Evolutionary conservation across 768 basidiomycete genomes (phyloP).

Genomic region (Sarcomyxa edulis): DNA sequence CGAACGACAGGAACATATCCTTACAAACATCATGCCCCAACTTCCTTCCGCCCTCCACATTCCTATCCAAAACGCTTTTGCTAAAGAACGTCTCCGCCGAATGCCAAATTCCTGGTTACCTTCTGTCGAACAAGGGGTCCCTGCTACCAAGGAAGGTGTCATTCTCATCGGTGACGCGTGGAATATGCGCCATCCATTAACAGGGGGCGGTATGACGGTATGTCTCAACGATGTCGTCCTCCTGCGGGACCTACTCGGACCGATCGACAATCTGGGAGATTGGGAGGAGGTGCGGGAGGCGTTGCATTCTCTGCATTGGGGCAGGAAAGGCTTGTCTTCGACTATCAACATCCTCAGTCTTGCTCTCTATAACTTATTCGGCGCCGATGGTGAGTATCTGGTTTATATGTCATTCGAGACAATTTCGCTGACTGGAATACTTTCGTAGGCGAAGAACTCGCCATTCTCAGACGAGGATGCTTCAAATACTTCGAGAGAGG

Average conservation of each 20-base stretch:
- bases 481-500: conserved; percentile 97
- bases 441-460: conserved; percentile 50
- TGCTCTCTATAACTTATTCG: conserved; percentile 91
- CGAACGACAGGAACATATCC: conserved; percentile 54
- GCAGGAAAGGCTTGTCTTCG: conserved; percentile 73
- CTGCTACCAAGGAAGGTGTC: conserved; percentile 56
- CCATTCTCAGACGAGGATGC: conserved; percentile 73
- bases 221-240: conserved; percentile 83
- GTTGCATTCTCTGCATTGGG: conserved; percentile 80
- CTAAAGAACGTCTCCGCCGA: conserved; percentile 73
- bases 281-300: conserved; percentile 46
- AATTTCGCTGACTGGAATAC: neutral
- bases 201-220: conserved; percentile 98
- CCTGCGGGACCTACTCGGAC: conserved; percentile 55
- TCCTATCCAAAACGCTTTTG: conserved; percentile 63
- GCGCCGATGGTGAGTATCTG: conserved; percentile 73
- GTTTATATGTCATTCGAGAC: neutral
- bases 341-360: conserved; percentile 92
- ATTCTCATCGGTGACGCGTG: conserved; percentile 92
- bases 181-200: conserved; percentile 99
- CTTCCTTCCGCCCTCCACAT: conserved; percentile 70
- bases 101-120: conserved; percentile 98
- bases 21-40: conserved; percentile 69
- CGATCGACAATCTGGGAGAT: conserved; percentile 37
- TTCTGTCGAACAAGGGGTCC: conserved; percentile 57